These are phyloP conservation scores for Candida takata DNA, from an alignment of 805 yeast genomes.

Conservation along the genomic window DNA sequence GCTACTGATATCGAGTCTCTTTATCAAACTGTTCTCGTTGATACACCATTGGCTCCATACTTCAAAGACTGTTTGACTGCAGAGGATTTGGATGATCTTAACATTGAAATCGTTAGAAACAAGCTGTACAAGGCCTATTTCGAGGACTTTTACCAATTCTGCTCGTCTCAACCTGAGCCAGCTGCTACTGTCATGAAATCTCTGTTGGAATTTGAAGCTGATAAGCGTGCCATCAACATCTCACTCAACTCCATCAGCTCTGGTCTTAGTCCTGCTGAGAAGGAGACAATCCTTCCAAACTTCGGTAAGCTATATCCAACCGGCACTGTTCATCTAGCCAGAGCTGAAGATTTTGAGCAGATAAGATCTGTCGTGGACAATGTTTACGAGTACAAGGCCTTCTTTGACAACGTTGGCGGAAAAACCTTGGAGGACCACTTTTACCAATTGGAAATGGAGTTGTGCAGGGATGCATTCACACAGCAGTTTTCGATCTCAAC, in stretches of 20 bases:
- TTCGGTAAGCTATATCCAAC: constrained; percentile 77
- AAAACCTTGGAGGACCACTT: constrained; percentile 90
- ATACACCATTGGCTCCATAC: constrained; percentile 96
- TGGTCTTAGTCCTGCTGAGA: constrained; percentile 69
- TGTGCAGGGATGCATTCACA: constrained; percentile 88
- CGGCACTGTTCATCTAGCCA: constrained; percentile 56
- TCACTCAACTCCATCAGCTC: constrained; percentile 83
- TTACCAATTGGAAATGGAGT: constrained; percentile 85
- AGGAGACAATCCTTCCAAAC: constrained; percentile 65
- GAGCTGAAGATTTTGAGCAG: constrained; percentile 81
- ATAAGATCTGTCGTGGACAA: constrained; percentile 58
- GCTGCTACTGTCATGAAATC: constrained; percentile 75
- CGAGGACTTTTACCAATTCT: constrained; percentile 75
- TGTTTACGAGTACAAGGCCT: constrained; percentile 59
- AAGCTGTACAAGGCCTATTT: constrained; percentile 87
- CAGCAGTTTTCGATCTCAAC: constrained; percentile 91
- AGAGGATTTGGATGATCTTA: constrained; percentile 87
- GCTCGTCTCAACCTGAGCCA: constrained; percentile 60
- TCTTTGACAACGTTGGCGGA: constrained; percentile 39
- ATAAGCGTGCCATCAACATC: constrained; percentile 88
- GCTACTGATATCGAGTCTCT: constrained; percentile 94
- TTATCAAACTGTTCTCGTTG: constrained; percentile 86
- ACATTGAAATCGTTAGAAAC: constrained; percentile 92
- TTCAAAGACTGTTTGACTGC: constrained; percentile 83
- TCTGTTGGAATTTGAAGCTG: constrained; percentile 86